Conservation (phyloP, 2,329 filamentous ascomycete genomes). For the Aspergillus latus region DNA sequence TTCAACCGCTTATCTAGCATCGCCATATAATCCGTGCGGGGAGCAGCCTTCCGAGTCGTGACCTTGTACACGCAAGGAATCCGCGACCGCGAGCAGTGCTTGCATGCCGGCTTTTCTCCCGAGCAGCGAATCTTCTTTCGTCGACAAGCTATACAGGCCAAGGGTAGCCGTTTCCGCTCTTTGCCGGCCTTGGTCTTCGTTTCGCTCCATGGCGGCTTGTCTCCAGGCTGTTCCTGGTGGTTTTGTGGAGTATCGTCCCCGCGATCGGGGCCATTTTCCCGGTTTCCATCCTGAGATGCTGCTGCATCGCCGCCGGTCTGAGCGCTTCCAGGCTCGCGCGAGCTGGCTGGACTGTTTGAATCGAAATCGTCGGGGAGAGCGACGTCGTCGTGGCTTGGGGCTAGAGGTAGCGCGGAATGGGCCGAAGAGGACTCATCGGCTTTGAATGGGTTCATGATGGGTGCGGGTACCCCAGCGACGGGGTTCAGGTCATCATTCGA, state of each 20-base stretch:
- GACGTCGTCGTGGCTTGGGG: slow-evolving; percentile 28
- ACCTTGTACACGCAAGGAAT: slow-evolving; percentile 98
- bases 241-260: slow-evolving; percentile 20
- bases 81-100: slow-evolving; percentile 87
- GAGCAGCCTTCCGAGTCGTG: slow-evolving; percentile 88
- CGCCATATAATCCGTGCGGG: slow-evolving; percentile 96
- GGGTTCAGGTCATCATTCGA: slow-evolving; percentile 36
- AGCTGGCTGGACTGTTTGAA: slow-evolving; percentile 37
- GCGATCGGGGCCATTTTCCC: slow-evolving; percentile 19
- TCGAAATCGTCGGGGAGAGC: slow-evolving; percentile 35
- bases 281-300: slow-evolving; percentile 19
- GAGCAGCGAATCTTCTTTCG: slow-evolving; percentile 98
- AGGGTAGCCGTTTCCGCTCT: slow-evolving; percentile 85
- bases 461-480: slow-evolving; percentile 36
- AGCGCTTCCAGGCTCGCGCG: slow-evolving; percentile 34
- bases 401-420: slow-evolving; percentile 25
- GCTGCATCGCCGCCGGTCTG: slow-evolving; percentile 26
- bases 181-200: slow-evolving; percentile 91
- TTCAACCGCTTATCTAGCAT: slow-evolving; percentile 96
- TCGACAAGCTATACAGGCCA: slow-evolving; percentile 93
- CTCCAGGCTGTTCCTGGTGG: slow-evolving; percentile 49
- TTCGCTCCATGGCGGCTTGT: slow-evolving; percentile 71
- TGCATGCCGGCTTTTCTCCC: slow-evolving; percentile 95
- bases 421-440: slow-evolving; percentile 33
- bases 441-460: slow-evolving; percentile 41